Evolutionary conservation across 169 alveolate genomes (phyloP).

Genomic region (Plasmodium billcollinsi): DNA sequence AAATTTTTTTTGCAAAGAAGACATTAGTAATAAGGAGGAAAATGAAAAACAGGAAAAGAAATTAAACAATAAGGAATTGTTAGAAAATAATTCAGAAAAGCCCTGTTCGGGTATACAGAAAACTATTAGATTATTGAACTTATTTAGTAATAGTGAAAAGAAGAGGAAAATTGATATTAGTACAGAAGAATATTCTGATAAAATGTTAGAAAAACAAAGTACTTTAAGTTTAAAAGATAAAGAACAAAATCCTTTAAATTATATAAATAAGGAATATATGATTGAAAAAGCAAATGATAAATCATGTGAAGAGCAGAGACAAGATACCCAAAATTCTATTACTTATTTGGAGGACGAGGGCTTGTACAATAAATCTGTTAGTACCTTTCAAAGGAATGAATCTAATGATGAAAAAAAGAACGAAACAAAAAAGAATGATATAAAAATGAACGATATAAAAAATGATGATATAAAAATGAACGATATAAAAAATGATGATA

Average conservation of each 20-base stretch:
- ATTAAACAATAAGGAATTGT: too few species aligned
- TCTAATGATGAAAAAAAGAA: neutral
- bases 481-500: neutral
- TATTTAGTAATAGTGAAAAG: conserved; percentile 13
- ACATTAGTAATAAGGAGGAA: neutral
- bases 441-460: neutral
- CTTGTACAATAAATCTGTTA: too few species aligned
- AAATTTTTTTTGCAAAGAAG: conserved; percentile 1
- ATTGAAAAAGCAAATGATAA: neutral
- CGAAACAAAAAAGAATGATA: neutral
- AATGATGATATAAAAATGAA: neutral
- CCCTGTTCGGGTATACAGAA: too few species aligned
- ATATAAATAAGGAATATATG: neutral
- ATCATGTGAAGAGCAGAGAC: neutral
- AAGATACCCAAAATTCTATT: too few species aligned
- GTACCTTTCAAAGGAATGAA: neutral
- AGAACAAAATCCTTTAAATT: neutral
- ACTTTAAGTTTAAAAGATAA: neutral
- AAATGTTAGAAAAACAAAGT: neutral
- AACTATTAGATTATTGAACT: neutral
- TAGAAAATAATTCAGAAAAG: too few species aligned
- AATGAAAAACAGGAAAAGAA: neutral
- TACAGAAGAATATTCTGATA: neutral
- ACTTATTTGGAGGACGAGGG: too few species aligned
- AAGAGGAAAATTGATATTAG: conserved; percentile 40